Evolutionary conservation across 257 asterid genomes (phyloP).

Genomic region (Nicotiana undulata): DNA sequence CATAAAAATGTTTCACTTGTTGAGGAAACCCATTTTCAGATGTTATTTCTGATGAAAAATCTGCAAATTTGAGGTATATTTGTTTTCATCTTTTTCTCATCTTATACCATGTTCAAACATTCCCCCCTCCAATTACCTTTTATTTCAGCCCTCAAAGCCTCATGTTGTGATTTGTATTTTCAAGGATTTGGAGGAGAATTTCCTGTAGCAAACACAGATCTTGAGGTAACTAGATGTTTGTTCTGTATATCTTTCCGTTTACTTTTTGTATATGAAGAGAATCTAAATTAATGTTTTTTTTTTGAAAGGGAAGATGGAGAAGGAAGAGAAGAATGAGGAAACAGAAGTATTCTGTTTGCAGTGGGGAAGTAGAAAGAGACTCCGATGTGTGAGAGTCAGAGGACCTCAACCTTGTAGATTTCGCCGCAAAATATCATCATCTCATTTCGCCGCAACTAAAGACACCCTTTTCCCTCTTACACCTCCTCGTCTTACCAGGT

Average conservation of each 20-base stretch:
- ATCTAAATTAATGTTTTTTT: too few relatives aligned
- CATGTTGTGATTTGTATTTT: background rate
- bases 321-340: constrained; percentile 25
- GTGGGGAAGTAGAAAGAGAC: constrained; percentile 49
- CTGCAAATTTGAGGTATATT: background rate
- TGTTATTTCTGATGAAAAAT: background rate
- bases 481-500: constrained; percentile 30
- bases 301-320: constrained; percentile 12
- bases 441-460: constrained; percentile 22
- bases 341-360: constrained; percentile 29
- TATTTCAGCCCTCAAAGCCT: too few relatives aligned
- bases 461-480: background rate
- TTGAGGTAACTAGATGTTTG: background rate
- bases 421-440: constrained; percentile 22
- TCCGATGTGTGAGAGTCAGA: constrained; percentile 41
- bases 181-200: background rate
- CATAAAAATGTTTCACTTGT: too few relatives aligned
- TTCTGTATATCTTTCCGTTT: too few relatives aligned
- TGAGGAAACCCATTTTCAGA: background rate
- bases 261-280: too few relatives aligned
- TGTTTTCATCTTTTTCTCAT: background rate
- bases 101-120: background rate
- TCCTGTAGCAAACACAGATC: background rate
- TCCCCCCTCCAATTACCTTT: background rate
- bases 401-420: constrained; percentile 24